Conservation (phyloP, 805 yeast genomes). For the Schwanniomyces polymorphus region DNA sequence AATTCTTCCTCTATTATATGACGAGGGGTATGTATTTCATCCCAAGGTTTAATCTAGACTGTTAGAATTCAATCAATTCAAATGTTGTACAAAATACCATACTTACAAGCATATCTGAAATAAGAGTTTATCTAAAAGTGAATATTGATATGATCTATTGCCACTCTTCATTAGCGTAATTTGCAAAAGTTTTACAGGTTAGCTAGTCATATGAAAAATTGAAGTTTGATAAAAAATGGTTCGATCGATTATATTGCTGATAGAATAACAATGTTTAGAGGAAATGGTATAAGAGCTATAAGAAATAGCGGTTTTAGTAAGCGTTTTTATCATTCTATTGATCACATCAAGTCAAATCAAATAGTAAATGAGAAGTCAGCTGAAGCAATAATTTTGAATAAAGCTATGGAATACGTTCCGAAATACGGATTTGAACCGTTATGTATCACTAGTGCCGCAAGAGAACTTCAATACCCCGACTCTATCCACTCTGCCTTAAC, state of each 20-base stretch:
- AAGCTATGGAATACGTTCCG: slow-evolving; percentile 47
- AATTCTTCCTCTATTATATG: slow-evolving; percentile 49
- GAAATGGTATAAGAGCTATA: neutral
- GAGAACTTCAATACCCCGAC: slow-evolving; percentile 52
- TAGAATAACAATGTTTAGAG: neutral
- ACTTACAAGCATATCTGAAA: slow-evolving; percentile 20
- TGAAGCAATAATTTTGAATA: slow-evolving; percentile 41
- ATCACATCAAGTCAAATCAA: slow-evolving; percentile 34
- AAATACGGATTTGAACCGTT: slow-evolving; percentile 48
- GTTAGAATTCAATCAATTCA: slow-evolving; percentile 6
- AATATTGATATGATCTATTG: neutral
- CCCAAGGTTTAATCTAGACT: slow-evolving; percentile 48
- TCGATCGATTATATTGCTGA: neutral
- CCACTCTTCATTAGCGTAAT: neutral
- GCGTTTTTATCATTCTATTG: slow-evolving; percentile 31
- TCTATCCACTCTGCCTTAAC: slow-evolving; percentile 43
- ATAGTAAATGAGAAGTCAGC: slow-evolving; percentile 30
- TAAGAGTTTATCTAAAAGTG: neutral
- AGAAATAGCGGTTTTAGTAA: neutral
- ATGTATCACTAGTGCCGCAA: slow-evolving; percentile 50
- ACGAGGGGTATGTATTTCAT: slow-evolving; percentile 49
- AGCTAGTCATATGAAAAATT: neutral
- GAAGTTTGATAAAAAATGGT: neutral
- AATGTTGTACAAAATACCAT: neutral
- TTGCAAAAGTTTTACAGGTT: neutral